Evolutionary conservation across 805 yeast genomes (phyloP).

Genomic region (Blastobotrys chiropterorum): DNA sequence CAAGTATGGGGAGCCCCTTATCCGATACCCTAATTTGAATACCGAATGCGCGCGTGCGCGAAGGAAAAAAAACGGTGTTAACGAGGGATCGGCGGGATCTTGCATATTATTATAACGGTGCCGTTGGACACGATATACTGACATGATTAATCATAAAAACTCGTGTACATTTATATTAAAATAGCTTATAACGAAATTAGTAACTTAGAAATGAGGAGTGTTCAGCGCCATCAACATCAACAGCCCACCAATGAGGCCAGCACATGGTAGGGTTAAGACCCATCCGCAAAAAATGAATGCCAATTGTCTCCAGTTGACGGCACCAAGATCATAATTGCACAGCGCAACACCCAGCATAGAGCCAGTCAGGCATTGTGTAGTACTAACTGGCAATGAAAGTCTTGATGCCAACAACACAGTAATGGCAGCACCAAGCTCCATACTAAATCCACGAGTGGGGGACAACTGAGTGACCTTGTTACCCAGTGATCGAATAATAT

Average conservation of each 20-base stretch:
- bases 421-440: constrained; percentile 73
- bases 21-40: background rate
- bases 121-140: no score
- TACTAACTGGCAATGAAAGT: constrained; percentile 64
- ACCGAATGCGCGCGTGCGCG: background rate
- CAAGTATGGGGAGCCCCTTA: background rate
- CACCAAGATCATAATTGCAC: constrained; percentile 55
- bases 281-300: constrained; percentile 66
- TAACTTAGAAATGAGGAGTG: constrained; percentile 40
- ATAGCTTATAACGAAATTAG: background rate
- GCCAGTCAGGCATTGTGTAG: constrained; percentile 75
- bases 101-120: no score
- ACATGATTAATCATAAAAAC: no score
- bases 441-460: constrained; percentile 70
- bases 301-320: constrained; percentile 76
- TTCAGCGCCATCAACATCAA: constrained; percentile 34
- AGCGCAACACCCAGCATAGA: constrained; percentile 72
- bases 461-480: constrained; percentile 69
- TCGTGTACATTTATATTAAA: no score
- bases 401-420: constrained; percentile 73
- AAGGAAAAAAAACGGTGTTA: no score
- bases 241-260: constrained; percentile 66
- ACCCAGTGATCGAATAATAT: constrained; percentile 64
- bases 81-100: no score
- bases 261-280: constrained; percentile 66